phyloP scores from a whole-genome alignment of 805 yeast genomes.

The Pichia paraexigua region DNA sequence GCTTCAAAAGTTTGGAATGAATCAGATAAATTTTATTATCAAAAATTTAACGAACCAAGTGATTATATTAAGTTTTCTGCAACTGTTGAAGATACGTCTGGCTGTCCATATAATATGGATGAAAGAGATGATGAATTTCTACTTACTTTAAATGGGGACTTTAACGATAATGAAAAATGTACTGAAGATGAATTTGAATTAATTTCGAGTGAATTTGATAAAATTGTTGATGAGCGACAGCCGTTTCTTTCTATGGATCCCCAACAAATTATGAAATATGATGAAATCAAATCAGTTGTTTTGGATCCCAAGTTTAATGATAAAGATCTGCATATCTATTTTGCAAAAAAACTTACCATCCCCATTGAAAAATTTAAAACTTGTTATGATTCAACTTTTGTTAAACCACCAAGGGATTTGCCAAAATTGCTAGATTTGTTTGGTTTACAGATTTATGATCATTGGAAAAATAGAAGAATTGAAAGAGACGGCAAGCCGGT shows the following conservation, averaged over 20 bases:
- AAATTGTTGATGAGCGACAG: constrained; percentile 67
- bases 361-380: constrained; percentile 52
- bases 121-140: constrained; percentile 75
- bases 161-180: constrained; percentile 32
- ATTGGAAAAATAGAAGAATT: constrained; percentile 74
- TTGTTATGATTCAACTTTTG: constrained; percentile 43
- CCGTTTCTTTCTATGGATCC: constrained; percentile 88
- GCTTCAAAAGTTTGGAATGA: constrained; percentile 81
- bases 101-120: constrained; percentile 83
- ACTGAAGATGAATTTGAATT: constrained; percentile 83
- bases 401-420: constrained; percentile 37
- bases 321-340: constrained; percentile 47
- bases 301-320: constrained; percentile 29
- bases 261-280: constrained; percentile 56
- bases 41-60: constrained; percentile 62
- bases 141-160: constrained; percentile 30
- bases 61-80: constrained; percentile 84
- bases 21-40: constrained; percentile 61
- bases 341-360: constrained; percentile 48
- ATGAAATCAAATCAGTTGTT: constrained; percentile 55
- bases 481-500: constrained; percentile 61
- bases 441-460: constrained; percentile 65
- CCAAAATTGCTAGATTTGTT: constrained; percentile 42
- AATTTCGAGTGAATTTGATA: constrained; percentile 66
- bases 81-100: constrained; percentile 91